Percentiles rank a stretch among this genome's conserved stretches.
phyloP scores from a whole-genome alignment of 176 grass and related monocot species.

The Microstegium vimineum region DNA sequence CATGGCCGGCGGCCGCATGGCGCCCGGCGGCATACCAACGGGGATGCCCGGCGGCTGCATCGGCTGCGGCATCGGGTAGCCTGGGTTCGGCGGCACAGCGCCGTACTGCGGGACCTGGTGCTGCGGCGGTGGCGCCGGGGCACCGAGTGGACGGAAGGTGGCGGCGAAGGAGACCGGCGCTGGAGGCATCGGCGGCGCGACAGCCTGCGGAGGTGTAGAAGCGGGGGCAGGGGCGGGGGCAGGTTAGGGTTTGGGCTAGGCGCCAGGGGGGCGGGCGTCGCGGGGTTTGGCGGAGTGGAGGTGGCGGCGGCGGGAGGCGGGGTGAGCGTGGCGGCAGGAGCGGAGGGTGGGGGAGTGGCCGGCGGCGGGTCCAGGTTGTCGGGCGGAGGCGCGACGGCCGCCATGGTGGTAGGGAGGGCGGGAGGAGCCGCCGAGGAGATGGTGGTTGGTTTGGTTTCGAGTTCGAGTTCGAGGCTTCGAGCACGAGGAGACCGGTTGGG shows the following conservation, averaged over 20 bases:
- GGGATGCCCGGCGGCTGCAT: constrained; percentile 43
- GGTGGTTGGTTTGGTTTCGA: neutral
- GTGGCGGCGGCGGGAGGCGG: neutral
- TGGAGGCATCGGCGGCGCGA: constrained; percentile 22
- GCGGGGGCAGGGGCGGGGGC: neutral
- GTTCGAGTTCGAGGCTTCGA: neutral
- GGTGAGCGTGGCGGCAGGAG: neutral
- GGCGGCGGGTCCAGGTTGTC: constrained; percentile 37
- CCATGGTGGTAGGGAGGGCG: constrained; percentile 25
- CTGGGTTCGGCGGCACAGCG: constrained; percentile 32
- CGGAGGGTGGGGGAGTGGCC: constrained; percentile 8
- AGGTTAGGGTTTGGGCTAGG: constrained; percentile 45
- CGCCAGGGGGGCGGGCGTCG: neutral
- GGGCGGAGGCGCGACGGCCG: constrained; percentile 45
- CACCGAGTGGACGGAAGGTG: constrained; percentile 48
- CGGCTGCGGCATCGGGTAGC: constrained; percentile 44
- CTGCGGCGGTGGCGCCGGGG: constrained; percentile 28
- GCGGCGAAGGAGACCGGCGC: constrained; percentile 27
- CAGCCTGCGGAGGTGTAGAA: constrained; percentile 2
- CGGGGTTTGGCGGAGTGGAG: constrained; percentile 33
- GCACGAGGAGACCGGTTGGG: neutral
- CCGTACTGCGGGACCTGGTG: constrained; percentile 36
- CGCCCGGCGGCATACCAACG: constrained; percentile 34
- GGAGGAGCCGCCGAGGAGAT: neutral
- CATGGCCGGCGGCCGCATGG: constrained; percentile 32